Percentiles rank a stretch among this genome's conserved stretches.
These are phyloP conservation scores for Termitomyces sp. DNA, from an alignment of 768 basidiomycete genomes.

Conservation along the genomic window DNA sequence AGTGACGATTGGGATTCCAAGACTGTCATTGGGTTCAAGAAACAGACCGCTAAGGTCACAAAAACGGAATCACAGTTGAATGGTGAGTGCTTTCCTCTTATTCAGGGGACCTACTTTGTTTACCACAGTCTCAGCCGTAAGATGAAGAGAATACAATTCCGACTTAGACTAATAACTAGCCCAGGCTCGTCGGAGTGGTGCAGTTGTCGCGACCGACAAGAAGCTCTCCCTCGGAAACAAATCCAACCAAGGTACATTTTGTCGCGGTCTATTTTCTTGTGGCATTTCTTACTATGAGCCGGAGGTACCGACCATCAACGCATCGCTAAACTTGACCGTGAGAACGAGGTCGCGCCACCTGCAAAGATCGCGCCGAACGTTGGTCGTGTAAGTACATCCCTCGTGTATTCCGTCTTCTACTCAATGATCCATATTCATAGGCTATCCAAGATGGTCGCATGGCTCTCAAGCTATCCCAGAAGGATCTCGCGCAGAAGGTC, in stretches of 20 bases:
- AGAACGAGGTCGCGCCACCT: constrained; percentile 94
- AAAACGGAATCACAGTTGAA: constrained; percentile 54
- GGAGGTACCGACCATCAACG: constrained; percentile 88
- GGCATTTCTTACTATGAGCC: background rate
- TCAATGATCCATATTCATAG: constrained; percentile 26
- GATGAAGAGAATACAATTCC: constrained; percentile 14
- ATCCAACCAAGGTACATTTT: constrained; percentile 56
- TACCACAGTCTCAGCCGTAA: constrained; percentile 42
- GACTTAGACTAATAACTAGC: constrained; percentile 3
- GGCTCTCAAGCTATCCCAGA: constrained; percentile 80
- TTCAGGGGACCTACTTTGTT: background rate
- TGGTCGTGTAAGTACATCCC: constrained; percentile 51
- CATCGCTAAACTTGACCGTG: constrained; percentile 90
- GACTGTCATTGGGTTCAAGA: constrained; percentile 65
- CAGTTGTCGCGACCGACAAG: constrained; percentile 80
- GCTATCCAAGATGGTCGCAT: constrained; percentile 79
- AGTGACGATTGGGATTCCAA: constrained; percentile 70
- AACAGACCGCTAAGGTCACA: constrained; percentile 56
- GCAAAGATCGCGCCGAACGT: constrained; percentile 68
- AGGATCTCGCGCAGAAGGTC: constrained; percentile 87
- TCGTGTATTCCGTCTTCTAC: background rate
- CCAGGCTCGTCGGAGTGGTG: constrained; percentile 71
- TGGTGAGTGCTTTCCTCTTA: constrained; percentile 27
- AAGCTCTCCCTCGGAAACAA: constrained; percentile 72
- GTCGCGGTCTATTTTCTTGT: background rate